phyloP scores from a whole-genome alignment of 2,329 filamentous ascomycete genomes.

The Apiospora rasikravindrae region DNA sequence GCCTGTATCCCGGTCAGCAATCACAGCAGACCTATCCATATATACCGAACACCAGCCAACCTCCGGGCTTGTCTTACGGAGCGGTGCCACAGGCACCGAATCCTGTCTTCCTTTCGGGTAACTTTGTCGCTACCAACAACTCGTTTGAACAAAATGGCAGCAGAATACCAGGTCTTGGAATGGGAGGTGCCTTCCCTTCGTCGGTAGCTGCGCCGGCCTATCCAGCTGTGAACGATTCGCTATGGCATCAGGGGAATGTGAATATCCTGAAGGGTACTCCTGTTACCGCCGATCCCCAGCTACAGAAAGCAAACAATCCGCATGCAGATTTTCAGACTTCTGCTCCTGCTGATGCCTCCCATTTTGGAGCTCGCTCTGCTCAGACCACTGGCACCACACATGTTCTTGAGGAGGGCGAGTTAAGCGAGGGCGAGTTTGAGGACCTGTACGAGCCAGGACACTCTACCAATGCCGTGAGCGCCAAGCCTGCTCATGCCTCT shows the following conservation, averaged over 20 bases:
- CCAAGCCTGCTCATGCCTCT: slow-evolving; percentile 20
- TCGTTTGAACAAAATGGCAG: slow-evolving; percentile 27
- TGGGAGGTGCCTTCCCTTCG: background rate
- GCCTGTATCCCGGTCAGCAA: slow-evolving; percentile 17
- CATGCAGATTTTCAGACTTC: background rate
- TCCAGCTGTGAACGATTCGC: background rate
- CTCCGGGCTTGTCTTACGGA: slow-evolving; percentile 13
- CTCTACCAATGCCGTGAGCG: slow-evolving; percentile 4
- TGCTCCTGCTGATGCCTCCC: background rate
- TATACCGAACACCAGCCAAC: slow-evolving; percentile 21
- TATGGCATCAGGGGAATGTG: slow-evolving; percentile 3
- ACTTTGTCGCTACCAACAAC: slow-evolving; percentile 17
- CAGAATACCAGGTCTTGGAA: slow-evolving; percentile 19
- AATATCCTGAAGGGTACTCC: background rate
- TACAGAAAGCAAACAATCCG: background rate
- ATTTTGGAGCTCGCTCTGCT: background rate
- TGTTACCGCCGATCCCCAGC: background rate
- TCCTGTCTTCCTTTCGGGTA: slow-evolving; percentile 2
- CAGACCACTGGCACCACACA: slow-evolving; percentile 13
- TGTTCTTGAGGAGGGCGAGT: slow-evolving; percentile 72
- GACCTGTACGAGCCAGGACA: slow-evolving; percentile 57
- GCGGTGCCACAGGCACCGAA: background rate
- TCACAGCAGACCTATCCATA: slow-evolving; percentile 24
- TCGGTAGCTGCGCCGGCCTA: background rate
- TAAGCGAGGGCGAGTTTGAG: slow-evolving; percentile 72